phyloP scores from a whole-genome alignment of 177 flowering plant genomes.

The Vitis hybrid region DNA sequence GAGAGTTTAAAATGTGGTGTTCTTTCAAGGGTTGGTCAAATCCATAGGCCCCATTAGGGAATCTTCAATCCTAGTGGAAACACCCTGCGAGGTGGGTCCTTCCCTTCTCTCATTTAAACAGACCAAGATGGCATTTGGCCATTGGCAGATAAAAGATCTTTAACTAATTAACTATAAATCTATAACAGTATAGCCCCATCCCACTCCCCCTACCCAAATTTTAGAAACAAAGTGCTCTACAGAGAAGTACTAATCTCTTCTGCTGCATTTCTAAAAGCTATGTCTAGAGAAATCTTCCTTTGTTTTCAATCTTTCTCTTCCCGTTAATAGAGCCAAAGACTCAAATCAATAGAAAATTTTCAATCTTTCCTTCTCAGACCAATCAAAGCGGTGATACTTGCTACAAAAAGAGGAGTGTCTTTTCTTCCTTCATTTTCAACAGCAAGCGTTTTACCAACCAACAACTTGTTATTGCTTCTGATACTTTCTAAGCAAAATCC shows the following conservation, averaged over 20 bases:
- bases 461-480: not conserved
- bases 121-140: not conserved
- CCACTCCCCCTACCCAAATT: not conserved
- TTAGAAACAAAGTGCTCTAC: not conserved
- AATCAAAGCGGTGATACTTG: too few relatives aligned
- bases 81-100: slow-evolving; percentile 1
- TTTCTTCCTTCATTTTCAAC: slow-evolving; percentile 1
- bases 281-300: too few relatives aligned
- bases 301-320: too few relatives aligned
- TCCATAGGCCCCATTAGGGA: slow-evolving; percentile 6
- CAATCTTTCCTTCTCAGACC: not conserved
- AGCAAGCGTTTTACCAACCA: slow-evolving; percentile 13
- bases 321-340: too few relatives aligned
- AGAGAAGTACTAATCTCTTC: too few relatives aligned
- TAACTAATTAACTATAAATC: too few relatives aligned
- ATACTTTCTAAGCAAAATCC: too few relatives aligned
- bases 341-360: too few relatives aligned
- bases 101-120: not conserved
- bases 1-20: not conserved
- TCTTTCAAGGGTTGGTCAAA: slow-evolving; percentile 14
- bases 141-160: too few relatives aligned
- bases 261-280: too few relatives aligned
- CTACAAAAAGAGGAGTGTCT: too few relatives aligned
- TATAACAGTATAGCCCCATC: too few relatives aligned
- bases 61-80: slow-evolving; percentile 13